Conservation (phyloP, 2,329 filamentous ascomycete species). For the Neonectria punicea region DNA sequence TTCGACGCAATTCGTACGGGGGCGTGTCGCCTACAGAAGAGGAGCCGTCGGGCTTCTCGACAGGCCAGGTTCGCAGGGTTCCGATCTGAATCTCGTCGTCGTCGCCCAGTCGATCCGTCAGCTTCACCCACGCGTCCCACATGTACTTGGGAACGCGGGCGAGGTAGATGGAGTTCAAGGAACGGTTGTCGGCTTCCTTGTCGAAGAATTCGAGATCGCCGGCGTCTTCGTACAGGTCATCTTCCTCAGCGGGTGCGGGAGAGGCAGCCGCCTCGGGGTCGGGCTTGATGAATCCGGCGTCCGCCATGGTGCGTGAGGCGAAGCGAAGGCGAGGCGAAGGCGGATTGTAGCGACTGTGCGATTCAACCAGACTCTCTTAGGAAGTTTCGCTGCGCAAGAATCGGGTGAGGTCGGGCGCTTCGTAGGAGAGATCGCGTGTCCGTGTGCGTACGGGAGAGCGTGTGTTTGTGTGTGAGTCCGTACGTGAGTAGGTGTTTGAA, state of each 20-base stretch:
- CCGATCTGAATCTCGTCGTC: conserved; percentile 86
- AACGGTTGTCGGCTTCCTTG: conserved; percentile 51
- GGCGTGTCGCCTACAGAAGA: conserved; percentile 48
- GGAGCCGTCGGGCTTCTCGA: conserved; percentile 60
- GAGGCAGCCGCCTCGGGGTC: conserved; percentile 58
- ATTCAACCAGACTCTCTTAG: not conserved
- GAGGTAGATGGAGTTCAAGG: conserved; percentile 69
- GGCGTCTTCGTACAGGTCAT: conserved; percentile 73
- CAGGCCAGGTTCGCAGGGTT: conserved; percentile 70
- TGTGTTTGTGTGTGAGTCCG: not conserved
- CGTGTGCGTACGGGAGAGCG: not conserved
- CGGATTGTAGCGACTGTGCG: conserved; percentile 17
- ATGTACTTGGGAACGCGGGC: conserved; percentile 82
- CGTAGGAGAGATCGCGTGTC: not conserved
- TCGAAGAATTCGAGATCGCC: conserved; percentile 68
- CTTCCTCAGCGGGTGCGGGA: conserved; percentile 64
- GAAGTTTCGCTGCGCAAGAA: not conserved
- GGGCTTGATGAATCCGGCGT: conserved; percentile 56
- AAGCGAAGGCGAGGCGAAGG: not conserved
- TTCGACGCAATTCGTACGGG: not conserved
- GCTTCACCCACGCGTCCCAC: conserved; percentile 78
- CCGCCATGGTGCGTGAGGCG: conserved; percentile 43
- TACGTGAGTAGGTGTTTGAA: not conserved
- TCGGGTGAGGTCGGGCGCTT: not conserved
- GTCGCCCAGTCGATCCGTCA: conserved; percentile 71